Base-by-base conservation (phyloP, 2,329 filamentous ascomycete species). In the Dactylonectria estremocensis region DNA sequence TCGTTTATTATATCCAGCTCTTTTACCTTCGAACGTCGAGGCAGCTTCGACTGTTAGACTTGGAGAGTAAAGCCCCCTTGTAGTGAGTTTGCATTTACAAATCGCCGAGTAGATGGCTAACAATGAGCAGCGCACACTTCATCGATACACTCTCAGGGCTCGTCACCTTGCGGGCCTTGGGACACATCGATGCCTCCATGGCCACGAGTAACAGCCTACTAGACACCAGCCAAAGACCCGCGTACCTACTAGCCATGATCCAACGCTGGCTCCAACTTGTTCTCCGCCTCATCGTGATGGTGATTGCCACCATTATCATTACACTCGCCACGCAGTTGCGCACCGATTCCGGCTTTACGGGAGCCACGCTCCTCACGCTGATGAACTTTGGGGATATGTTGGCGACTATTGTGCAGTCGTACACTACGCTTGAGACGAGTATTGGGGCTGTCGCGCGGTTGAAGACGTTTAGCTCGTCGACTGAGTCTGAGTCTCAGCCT, bases 11-110 rank as follows among this genome's bases (percentile, higher is more conserved):
- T 2, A 76, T 91, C 1, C 88, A 90, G 69, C 84, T 82, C 49
- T 82, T 88, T 59, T 91, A 91, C 71, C 82, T 91, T 1, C 82
- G 86, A 1, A 91, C 88, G 0, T 90, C 88, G 0, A 81, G 88
- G 0, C 88, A 91, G 74, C 77, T 91, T 3, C 83, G 88, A 48
- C 81, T 89, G 14, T 74, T 91, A 20, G 89, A 91, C 53, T 81
- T 91, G 3, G 89, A 91, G 72, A 83, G 84, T 2, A 89, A 90
- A 67, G 83, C 84, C 1, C 87, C 87, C 1, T 78, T 91, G 0
- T 90, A 88, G 75, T 77, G 20, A 69, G 69, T 61, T 40, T 13
- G 13, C 28, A 6, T 18, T 18, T 3, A 6, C 4, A 9, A 9
- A 35, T 40, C 18, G 31, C 2, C 22, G 9, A 8, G 10, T 14